Evolutionary conservation across 352 stramenopile genomes (phyloP), one percentile per base, ranked within the genome.

Genomic region (Globisporangium splendens): DNA sequence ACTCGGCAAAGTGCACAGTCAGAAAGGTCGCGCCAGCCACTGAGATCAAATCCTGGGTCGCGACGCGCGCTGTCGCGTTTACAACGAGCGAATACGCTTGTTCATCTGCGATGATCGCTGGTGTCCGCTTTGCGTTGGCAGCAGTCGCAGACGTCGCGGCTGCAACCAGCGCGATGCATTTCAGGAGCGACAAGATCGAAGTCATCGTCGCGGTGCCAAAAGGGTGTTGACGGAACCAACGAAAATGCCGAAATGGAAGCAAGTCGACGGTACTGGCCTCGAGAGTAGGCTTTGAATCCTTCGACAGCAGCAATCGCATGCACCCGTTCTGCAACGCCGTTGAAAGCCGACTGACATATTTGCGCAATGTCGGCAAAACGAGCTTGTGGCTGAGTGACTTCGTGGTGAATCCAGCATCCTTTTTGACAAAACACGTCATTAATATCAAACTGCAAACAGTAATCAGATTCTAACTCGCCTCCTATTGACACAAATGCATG

Each of bases 1-100:
- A 77, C 12, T 68, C 41, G 15, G 62, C 53, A 41, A 83, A 83
- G 50, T 79, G 73, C 22, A 83, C 48, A 0, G 66, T 74, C 24
- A 83, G 10, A 58, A 78, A 83, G 24, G 60, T 60, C 21, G 73
- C 61, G 24, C 61, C 65, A 11, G 52, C 18, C 6, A 55, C 41
- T 3, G 46, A 38, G 51, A 75, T 63, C 7, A 56, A 61, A 50
- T 65, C 28, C 44, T 73, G 46, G 6, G 50, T 50, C 5, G 66
- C 46, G 12, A 28, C 52, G 17, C 55, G 65, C 28, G 46, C 43
- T 31, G 49, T 72, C 46, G 62, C 56, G 56, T 78, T 70, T 28
- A 78, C 47, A 1, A 53, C 57, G 33, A 65, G 60, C 13, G 41
- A 58, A 56, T 63, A 60, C 24, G 50, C 35, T 21, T 70, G 21